Percentiles rank a stretch among this genome's conserved stretches.
Evolutionary conservation across 176 grass and related monocot species (phyloP).

Genomic region (Hordeum vulgare): MorexV3_pseudomolecules_assembly NC_058520.1:414674254-414674753

Average conservation of each 20-base stretch:
- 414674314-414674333: slow-evolving; percentile 91
- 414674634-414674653: slow-evolving; percentile 12
- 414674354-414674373: slow-evolving; percentile 92
- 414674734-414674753: slow-evolving; percentile 83
- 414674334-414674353: slow-evolving; percentile 61
- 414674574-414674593: slow-evolving; percentile 63
- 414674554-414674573: slow-evolving; percentile 73
- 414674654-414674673: slow-evolving; percentile 56
- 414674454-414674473: slow-evolving; percentile 72
- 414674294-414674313: slow-evolving; percentile 96
- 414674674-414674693: slow-evolving; percentile 35
- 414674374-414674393: slow-evolving; percentile 86
- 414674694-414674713: slow-evolving; percentile 9
- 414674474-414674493: slow-evolving; percentile 63
- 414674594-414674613: slow-evolving; percentile 81
- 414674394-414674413: slow-evolving; percentile 61
- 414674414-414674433: slow-evolving; percentile 81
- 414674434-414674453: slow-evolving; percentile 99
- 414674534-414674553: slow-evolving; percentile 64
- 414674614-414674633: slow-evolving; percentile 61
- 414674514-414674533: slow-evolving; percentile 46
- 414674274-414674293: slow-evolving; percentile 11
- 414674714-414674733: slow-evolving; percentile 49
- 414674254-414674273: slow-evolving; percentile 15
- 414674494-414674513: slow-evolving; percentile 31